Base-by-base conservation (phyloP, 257 asterid species). In the Solanum verrucosum region DNA sequence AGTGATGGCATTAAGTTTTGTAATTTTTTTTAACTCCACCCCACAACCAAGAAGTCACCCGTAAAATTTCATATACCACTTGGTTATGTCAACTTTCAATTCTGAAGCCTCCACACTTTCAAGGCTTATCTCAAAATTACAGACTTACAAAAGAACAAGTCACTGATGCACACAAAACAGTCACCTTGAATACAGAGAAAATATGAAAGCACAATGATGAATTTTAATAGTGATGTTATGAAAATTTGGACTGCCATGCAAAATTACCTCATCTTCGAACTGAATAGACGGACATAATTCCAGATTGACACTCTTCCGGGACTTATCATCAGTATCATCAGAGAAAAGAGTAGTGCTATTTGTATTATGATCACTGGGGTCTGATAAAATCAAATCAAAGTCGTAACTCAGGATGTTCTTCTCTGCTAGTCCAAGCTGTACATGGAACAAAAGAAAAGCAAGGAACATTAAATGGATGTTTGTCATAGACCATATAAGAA, bases 391-490 rank as follows among this genome's bases (percentile, higher is more conserved):
- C 91, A 91, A 89, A 90, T 96, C 99, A 87, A 97, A 88, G 90
- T 97, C 99, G 90, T 96, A 94, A 90, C 88, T 95, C 89, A 97
- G 87, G 35, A 97, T 91, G 92, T 91, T 96, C 98, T 97, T 97
- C 96, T 97, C 99, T 77, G 95, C 98, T 72, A 97, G 92, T 89
- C 99, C 99, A 89, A 97, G 98, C 99, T 97, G 99, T 88, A 90
- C 70, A 91, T 90, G 27, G 37, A 88, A 87, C 37, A 86, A 34
- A 34, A 33, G 70, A 49, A 86, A 86, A 34, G 44, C 9, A 42
- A 44, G 56, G 71, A 82, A 31, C 34, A 31, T 82, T 82, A 49
- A 67, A 82, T 52, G 71, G 42, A 49, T 82, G 86, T 82, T 70
- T 82, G 8, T 49, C 21, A 86, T 37, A 44, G 52, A 86, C 18